These are phyloP conservation scores for Phytophthora cryptogea DNA, from an alignment of 352 stramenopile genomes.

Conservation along the genomic window DNA sequence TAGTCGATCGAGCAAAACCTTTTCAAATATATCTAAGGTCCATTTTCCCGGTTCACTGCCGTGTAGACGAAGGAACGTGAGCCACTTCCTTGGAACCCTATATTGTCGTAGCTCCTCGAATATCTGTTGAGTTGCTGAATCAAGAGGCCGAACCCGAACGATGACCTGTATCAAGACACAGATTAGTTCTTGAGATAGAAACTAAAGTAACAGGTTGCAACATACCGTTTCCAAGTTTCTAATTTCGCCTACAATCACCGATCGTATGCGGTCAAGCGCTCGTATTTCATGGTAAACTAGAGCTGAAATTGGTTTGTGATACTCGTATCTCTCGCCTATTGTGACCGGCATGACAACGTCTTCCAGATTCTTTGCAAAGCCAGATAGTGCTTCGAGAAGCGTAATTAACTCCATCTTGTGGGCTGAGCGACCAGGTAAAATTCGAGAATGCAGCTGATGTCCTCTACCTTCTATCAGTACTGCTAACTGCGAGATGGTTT, in stretches of 20 bases:
- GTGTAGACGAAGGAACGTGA: constrained; percentile 13
- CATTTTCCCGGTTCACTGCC: neutral
- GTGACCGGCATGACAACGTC: neutral
- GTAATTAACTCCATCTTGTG: neutral
- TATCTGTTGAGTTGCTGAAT: constrained; percentile 6
- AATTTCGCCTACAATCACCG: constrained; percentile 28
- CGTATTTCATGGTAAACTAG: constrained; percentile 30
- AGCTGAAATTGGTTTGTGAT: constrained; percentile 34
- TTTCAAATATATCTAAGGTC: constrained; percentile 42
- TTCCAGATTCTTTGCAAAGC: constrained; percentile 13
- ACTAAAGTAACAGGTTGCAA: neutral
- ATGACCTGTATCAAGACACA: constrained; percentile 12
- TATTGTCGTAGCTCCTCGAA: constrained; percentile 9
- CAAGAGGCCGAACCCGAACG: constrained; percentile 3
- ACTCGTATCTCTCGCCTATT: constrained; percentile 10
- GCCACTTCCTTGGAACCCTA: constrained; percentile 8
- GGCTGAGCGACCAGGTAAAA: neutral
- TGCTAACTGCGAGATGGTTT: constrained; percentile 9
- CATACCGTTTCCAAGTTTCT: constrained; percentile 31
- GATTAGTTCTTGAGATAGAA: constrained; percentile 1
- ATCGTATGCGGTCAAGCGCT: constrained; percentile 21
- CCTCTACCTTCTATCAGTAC: constrained; percentile 10
- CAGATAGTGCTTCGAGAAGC: constrained; percentile 13
- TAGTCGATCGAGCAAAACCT: constrained; percentile 36
- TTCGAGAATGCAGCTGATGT: neutral